phyloP scores from a whole-genome alignment of 306 rosid species.

The Vigna trinervia region DNA sequence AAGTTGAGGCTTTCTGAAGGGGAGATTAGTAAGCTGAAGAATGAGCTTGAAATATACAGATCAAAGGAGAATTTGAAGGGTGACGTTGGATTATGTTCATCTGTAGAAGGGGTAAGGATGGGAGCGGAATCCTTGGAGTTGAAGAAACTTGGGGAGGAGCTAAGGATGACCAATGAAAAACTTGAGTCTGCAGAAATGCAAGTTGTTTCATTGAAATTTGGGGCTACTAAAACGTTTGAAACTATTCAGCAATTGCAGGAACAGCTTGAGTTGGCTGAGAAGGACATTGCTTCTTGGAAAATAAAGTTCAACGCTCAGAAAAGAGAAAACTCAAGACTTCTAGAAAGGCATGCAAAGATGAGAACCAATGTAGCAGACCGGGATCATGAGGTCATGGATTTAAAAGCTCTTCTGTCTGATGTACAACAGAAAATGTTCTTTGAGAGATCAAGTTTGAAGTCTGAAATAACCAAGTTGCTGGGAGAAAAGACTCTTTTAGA shows the following conservation, averaged over 20 bases:
- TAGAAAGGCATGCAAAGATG: conserved; percentile 63
- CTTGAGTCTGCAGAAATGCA: conserved; percentile 62
- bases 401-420: conserved; percentile 69
- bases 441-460: conserved; percentile 70
- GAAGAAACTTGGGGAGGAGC: conserved; percentile 52
- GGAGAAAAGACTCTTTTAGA: conserved; percentile 48
- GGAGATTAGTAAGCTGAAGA: conserved; percentile 58
- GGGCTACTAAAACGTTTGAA: conserved; percentile 57
- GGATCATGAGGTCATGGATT: conserved; percentile 70
- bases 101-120: neutral
- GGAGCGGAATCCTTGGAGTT: neutral
- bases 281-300: conserved; percentile 65
- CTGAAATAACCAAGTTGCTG: conserved; percentile 64
- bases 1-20: conserved; percentile 59
- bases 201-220: conserved; percentile 56
- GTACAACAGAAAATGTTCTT: conserved; percentile 78
- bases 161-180: conserved; percentile 55
- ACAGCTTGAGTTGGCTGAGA: conserved; percentile 62
- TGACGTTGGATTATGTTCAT: conserved; percentile 1
- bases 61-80: conserved; percentile 37
- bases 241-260: conserved; percentile 56
- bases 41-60: conserved; percentile 55
- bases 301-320: conserved; percentile 65
- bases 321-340: conserved; percentile 67
- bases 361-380: conserved; percentile 63